Base-by-base conservation (phyloP, 306 rosid species). In the Dalbergia cochinchinensis region DNA sequence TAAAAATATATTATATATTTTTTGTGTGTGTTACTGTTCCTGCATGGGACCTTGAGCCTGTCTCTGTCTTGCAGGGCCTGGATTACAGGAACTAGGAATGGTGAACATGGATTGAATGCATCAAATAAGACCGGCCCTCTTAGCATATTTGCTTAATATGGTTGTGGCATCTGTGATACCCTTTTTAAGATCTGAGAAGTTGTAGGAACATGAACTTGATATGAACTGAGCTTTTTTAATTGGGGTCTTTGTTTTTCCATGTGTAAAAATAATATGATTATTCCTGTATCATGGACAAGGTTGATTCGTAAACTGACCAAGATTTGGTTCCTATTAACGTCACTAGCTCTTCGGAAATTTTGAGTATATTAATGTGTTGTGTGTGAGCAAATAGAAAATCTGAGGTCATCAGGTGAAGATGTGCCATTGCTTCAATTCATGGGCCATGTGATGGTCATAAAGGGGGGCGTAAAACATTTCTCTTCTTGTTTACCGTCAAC, bases 51-150 rank as follows among this genome's bases (percentile, higher is more conserved):
- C 53, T 7, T 13, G 57, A 66, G 16, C 37, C 39, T 66, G 37
- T 83, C 41, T 80, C 33, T 61, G 39, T 83, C 42, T 82, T 86
- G 71, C 84, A 90, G 97, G 94, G 79, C 84, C 8, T 86, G 88
- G 90, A 82, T 89, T 42, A 83, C 88, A 54, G 94, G 92, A 76
- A 85, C 87, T 65, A 66, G 92, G 65, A 90, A 79, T 60, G 89
- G 85, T 37, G 96, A 89, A 69, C 86, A 72, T 71, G 96, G 92
- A 82, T 85, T 91, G 35, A 91, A 85, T 77, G 91, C 98, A 74
- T 88, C 97, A 45, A 92, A 83, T 63, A 92, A 92, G 89, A 84
- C 91, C 13, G 92, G 97, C 37, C 91, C 94, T 74, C 83, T 94
- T 78, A 88, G 94, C 89, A 89, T 95, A 76, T 91, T 88, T 78